phyloP scores from a whole-genome alignment of 345 rosid genomes.

The Toxicodendron radicans region DNA sequence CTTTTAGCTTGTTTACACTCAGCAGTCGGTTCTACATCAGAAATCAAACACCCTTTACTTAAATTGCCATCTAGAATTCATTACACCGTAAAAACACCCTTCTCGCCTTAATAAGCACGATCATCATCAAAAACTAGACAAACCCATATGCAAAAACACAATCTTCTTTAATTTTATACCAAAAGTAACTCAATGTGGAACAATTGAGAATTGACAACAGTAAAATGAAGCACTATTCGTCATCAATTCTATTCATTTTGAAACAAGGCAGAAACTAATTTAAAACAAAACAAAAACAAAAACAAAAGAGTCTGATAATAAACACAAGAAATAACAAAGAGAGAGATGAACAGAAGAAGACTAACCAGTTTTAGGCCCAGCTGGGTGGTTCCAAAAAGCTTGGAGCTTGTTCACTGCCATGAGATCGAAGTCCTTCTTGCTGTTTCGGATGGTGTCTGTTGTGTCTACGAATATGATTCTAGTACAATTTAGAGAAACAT shows the following conservation, averaged over 20 bases:
- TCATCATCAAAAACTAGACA: neutral
- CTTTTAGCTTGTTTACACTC: neutral
- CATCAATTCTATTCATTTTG: neutral
- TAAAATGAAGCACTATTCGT: neutral
- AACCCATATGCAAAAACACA: slow-evolving; percentile 1
- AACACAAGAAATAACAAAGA: neutral
- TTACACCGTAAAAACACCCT: neutral
- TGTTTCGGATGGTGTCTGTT: neutral
- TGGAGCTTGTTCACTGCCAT: slow-evolving; percentile 37
- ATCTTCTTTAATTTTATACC: neutral
- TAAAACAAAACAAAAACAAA: neutral
- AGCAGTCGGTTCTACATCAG: neutral
- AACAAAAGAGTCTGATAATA: neutral
- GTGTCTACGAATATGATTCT: neutral
- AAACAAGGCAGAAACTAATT: neutral
- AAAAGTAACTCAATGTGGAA: too few relatives aligned
- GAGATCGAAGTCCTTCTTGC: neutral
- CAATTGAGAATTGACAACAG: neutral
- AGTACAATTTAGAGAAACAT: neutral
- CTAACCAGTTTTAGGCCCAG: slow-evolving; percentile 52
- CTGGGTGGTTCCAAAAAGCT: slow-evolving; percentile 52
- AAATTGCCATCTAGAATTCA: neutral
- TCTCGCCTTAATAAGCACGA: neutral
- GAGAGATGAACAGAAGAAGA: neutral
- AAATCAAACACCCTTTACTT: neutral